Base-by-base conservation (phyloP, 2,329 filamentous ascomycete genomes). In the Byssothecium circinans region DNA sequence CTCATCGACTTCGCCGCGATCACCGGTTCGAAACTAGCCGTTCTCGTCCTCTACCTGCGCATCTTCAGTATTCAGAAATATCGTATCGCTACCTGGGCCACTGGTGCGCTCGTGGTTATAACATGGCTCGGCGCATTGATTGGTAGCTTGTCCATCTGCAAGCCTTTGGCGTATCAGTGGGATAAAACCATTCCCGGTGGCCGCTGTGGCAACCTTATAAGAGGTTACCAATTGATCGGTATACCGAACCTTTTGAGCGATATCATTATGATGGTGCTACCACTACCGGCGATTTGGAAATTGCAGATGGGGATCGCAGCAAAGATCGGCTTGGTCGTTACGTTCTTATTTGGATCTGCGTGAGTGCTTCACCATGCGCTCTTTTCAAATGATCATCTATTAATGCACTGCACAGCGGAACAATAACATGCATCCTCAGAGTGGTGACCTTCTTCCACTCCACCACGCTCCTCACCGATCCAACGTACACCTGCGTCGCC, bases 171-270 rank as follows among this genome's bases (percentile, higher is more conserved):
- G 8, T 49, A 30, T 27, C 14, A 44, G 6, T 55, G 52, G 52
- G 43, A 55, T 27, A 40, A 46, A 15, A 8, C 41, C 8, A 52
- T 52, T 18, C 33, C 39, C 5, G 44, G 44, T 2, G 52, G 49
- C 3, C 17, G 42, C 4, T 55, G 52, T 39, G 38, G 32, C 20
- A 23, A 54, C 17, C 33, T 46, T 3, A 46, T 37, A 10, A 15
- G 10, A 2, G 15, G 19, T 2, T 54, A 52, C 25, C 17, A 12
- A 20, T 36, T 23, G 7, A 48, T 47, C 12, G 15, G 38, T 8
- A 11, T 54, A 14, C 49, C 52, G 4, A 52, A 44, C 18, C 41
- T 52, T 11, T 4, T 48, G n/a, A 41, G 44, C 5, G 52, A 54
- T 32, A 17, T 54, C 4, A 32, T 49, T n/a, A 20, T 54, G 25